These are phyloP conservation scores for Vitis hybrid DNA, from an alignment of 177 flowering plant species.

Conservation along the genomic window DNA sequence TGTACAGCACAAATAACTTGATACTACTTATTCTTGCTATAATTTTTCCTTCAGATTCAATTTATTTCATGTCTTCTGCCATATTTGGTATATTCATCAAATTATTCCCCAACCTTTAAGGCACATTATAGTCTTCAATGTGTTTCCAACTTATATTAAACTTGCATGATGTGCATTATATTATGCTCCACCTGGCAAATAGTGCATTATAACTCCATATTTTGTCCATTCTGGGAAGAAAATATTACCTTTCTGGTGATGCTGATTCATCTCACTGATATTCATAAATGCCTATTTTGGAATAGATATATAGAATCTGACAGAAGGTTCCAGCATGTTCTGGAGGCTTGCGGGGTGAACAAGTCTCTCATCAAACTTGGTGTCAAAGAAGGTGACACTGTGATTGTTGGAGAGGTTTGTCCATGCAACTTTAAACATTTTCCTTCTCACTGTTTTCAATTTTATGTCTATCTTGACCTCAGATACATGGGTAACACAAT, in stretches of 20 bases:
- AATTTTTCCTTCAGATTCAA: too few relatives aligned
- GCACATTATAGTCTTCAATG: neutral
- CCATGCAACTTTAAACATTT: neutral
- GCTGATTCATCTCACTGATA: neutral
- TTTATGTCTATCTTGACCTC: too few relatives aligned
- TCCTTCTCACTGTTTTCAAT: neutral
- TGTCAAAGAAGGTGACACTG: slow-evolving; percentile 94
- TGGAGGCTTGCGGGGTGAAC: slow-evolving; percentile 93
- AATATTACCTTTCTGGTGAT: neutral
- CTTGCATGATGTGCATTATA: neutral
- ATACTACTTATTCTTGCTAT: too few relatives aligned
- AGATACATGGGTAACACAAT: too few relatives aligned
- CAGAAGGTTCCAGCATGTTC: slow-evolving; percentile 86
- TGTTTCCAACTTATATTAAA: neutral
- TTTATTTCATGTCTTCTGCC: neutral
- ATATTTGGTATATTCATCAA: neutral
- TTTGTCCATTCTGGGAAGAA: neutral
- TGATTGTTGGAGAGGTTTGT: slow-evolving; percentile 82
- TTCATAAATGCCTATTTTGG: slow-evolving; percentile 1
- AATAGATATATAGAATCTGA: slow-evolving; percentile 81
- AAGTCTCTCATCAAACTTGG: slow-evolving; percentile 80
- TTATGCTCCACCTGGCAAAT: neutral
- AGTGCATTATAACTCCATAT: neutral
- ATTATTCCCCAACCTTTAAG: neutral
- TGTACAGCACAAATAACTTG: neutral